Conservation (phyloP, 2,329 filamentous ascomycete species). For the Amesomyces nigricolor region DNA sequence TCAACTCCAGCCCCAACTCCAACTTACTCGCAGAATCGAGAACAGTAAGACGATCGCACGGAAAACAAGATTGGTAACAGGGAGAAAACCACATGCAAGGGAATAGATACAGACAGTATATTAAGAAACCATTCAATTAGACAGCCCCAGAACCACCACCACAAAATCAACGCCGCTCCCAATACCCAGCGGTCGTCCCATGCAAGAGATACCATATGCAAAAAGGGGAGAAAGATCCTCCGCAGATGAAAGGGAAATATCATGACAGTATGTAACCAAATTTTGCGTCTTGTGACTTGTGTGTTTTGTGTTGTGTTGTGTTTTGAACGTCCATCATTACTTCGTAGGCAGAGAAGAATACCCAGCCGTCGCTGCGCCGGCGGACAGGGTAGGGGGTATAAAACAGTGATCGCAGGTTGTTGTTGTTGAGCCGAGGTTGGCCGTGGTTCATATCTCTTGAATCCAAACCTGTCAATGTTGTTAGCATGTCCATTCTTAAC, state of each 20-base stretch:
- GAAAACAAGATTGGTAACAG: not conserved
- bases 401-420: conserved; percentile 5
- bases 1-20: not conserved
- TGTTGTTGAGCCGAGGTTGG: not conserved
- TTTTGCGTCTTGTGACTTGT: not conserved
- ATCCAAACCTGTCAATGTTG: conserved; percentile 30
- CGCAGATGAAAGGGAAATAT: not conserved
- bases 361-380: not conserved
- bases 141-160: not conserved
- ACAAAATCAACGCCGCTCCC: not conserved
- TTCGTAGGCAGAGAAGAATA: conserved; percentile 11
- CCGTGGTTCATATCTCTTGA: conserved; percentile 28
- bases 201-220: conserved; percentile 4
- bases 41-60: not conserved
- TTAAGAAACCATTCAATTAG: not conserved
- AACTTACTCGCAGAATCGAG: not conserved
- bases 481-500: conserved; percentile 19
- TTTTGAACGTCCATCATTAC: conserved; percentile 14
- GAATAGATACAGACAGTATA: not conserved
- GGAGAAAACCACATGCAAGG: not conserved
- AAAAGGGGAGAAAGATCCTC: not conserved
- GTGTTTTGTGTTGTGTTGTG: not conserved
- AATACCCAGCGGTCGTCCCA: not conserved
- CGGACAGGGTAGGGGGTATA: conserved; percentile 13
- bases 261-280: not conserved